Base-by-base conservation (phyloP, 139 green algal species). In the Tetradesmus lagerheimii region DNA sequence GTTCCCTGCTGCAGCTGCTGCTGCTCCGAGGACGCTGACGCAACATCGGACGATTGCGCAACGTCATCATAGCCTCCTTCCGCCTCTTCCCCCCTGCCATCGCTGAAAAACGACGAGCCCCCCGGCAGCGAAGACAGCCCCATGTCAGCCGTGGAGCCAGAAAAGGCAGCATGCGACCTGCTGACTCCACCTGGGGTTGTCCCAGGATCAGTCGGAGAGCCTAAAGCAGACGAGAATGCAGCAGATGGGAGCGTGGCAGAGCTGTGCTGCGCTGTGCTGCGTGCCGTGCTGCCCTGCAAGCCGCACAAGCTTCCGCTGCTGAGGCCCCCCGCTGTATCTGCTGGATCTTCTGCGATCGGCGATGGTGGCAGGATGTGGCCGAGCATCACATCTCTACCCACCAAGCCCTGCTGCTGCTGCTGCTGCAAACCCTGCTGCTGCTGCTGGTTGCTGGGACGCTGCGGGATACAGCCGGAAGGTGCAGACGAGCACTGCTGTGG, bases 341-440 rank as follows among this genome's bases (percentile, higher is more conserved):
- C 15, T 5, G 31, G 31, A 20, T 79, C 71, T 20, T 79, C 71
- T 37, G 31, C 71, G 29, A 71, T 71, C 23, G 57, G 57, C 57
- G 57, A 71, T 4, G 57, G 57, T 23, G 25, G 57, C 23, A n/a
- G 8, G 25, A 16, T 71, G 23, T n/a, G 23, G 25, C 25, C 23
- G 2, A 31, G 20, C 57, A 8, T 71, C 1, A n/a, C 57, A 31
- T n/a, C 47, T 14, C 47, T 62, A 14, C 47, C 66, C 16, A 37
- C 38, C 78, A 8, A 27, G 12, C 38, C 37, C 11, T 64, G 79
- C 14, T 71, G 79, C 27, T 71, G 79, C 29, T 39, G 77, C 77
- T 71, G 79, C 39, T 84, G 39, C 39, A 20, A n/a, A 29, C 37
- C 38, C n/a, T 83, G 77, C 77, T 83, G 77, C 37, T 31, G 77